Percentiles rank a stretch among this genome's conserved stretches.
phyloP scores from a whole-genome alignment of 257 asterid genomes.

The Penstemon newberryi region DNA sequence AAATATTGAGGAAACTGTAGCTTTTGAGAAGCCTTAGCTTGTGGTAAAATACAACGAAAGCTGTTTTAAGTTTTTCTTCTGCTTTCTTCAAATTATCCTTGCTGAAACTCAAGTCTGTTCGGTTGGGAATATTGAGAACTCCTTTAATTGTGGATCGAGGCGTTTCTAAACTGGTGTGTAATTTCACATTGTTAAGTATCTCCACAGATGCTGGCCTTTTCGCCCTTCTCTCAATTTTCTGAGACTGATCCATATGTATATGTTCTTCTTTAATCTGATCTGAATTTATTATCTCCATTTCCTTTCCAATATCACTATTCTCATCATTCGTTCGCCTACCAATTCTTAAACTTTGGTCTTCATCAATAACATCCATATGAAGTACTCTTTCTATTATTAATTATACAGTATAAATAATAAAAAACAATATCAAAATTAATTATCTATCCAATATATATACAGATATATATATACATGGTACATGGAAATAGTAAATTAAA shows the following conservation, averaged over 20 bases:
- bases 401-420: not conserved
- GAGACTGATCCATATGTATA: not conserved
- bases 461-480: too few species aligned
- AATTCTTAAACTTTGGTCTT: slow-evolving; percentile 27
- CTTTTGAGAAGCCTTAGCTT: slow-evolving; percentile 52
- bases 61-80: slow-evolving; percentile 44
- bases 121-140: slow-evolving; percentile 36
- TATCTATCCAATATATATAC: not conserved
- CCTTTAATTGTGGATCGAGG: slow-evolving; percentile 50
- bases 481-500: not conserved
- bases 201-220: slow-evolving; percentile 37
- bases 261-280: slow-evolving; percentile 14
- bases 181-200: slow-evolving; percentile 41
- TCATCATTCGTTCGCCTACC: slow-evolving; percentile 20
- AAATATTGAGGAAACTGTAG: slow-evolving; percentile 54
- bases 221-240: slow-evolving; percentile 12
- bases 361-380: slow-evolving; percentile 39
- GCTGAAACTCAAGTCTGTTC: slow-evolving; percentile 43
- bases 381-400: slow-evolving; percentile 36
- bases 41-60: slow-evolving; percentile 49
- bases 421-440: not conserved
- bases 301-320: not conserved
- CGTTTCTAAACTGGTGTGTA: slow-evolving; percentile 35
- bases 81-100: slow-evolving; percentile 46
- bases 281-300: slow-evolving; percentile 20